These are phyloP conservation scores for Fusarium solani-melongenae DNA, from an alignment of 2,329 filamentous ascomycete species.

Conservation along the genomic window DNA sequence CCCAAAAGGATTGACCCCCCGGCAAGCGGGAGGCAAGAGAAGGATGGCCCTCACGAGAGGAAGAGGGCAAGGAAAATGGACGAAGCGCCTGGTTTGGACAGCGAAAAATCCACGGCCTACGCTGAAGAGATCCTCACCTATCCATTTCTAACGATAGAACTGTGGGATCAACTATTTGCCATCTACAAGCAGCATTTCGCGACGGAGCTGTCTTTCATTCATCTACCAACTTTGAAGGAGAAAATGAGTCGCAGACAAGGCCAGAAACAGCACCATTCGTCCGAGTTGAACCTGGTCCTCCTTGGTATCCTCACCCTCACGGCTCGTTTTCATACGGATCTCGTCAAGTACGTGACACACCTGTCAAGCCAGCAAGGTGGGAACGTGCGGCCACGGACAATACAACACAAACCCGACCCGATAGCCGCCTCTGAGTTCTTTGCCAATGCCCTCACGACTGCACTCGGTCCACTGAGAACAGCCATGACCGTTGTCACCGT, in stretches of 20 bases:
- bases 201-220: slow-evolving; percentile 78
- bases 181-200: slow-evolving; percentile 79
- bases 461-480: slow-evolving; percentile 58
- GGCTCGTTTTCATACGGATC: slow-evolving; percentile 71
- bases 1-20: slow-evolving; percentile 57
- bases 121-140: slow-evolving; percentile 71
- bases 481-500: slow-evolving; percentile 65
- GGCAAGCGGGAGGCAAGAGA: slow-evolving; percentile 52
- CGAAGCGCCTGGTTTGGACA: slow-evolving; percentile 54
- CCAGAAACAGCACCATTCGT: slow-evolving; percentile 49
- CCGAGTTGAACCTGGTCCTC: slow-evolving; percentile 67
- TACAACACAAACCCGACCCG: slow-evolving; percentile 57
- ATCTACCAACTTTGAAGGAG: slow-evolving; percentile 71
- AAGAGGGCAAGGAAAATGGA: slow-evolving; percentile 60
- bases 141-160: slow-evolving; percentile 68
- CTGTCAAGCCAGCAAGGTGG: slow-evolving; percentile 49
- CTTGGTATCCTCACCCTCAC: slow-evolving; percentile 76
- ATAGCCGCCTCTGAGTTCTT: slow-evolving; percentile 72
- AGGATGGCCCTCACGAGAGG: slow-evolving; percentile 58
- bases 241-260: slow-evolving; percentile 57
- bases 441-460: slow-evolving; percentile 66
- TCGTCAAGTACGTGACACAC: slow-evolving; percentile 66
- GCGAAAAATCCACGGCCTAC: slow-evolving; percentile 49
- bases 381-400: slow-evolving; percentile 48
- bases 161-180: slow-evolving; percentile 77